These are phyloP conservation scores for Ophiostoma perfectum DNA, from an alignment of 2,329 filamentous ascomycete species.

Conservation along the genomic window DNA sequence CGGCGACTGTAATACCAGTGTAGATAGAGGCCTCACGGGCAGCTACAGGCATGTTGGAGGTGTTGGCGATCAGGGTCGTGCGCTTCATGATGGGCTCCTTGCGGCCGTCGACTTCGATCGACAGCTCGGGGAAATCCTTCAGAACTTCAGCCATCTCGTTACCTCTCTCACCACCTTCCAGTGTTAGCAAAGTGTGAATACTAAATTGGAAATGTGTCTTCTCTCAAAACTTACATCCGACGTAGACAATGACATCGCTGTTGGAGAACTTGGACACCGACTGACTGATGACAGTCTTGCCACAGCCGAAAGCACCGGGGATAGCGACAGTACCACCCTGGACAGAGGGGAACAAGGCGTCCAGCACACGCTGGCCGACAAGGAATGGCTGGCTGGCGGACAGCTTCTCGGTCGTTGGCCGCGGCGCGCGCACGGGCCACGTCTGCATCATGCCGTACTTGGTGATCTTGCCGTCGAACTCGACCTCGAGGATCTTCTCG, in stretches of 20 bases:
- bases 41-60: slow-evolving; percentile 99
- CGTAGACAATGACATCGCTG: slow-evolving; percentile 97
- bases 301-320: slow-evolving; percentile 95
- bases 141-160: slow-evolving; percentile 99
- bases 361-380: slow-evolving; percentile 92
- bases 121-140: slow-evolving; percentile 99
- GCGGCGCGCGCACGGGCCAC: slow-evolving; percentile 95
- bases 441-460: slow-evolving; percentile 98
- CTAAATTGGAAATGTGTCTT: not conserved
- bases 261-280: slow-evolving; percentile 99
- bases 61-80: slow-evolving; percentile 96
- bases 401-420: slow-evolving; percentile 87
- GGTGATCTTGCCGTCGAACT: slow-evolving; percentile 94
- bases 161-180: slow-evolving; percentile 63
- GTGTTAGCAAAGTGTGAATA: not conserved
- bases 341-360: slow-evolving; percentile 92
- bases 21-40: slow-evolving; percentile 98
- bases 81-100: slow-evolving; percentile 99
- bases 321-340: slow-evolving; percentile 98
- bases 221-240: slow-evolving; percentile 47
- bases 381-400: slow-evolving; percentile 86
- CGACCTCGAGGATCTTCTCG: slow-evolving; percentile 88
- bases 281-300: slow-evolving; percentile 98
- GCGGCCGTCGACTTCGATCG: slow-evolving; percentile 88
- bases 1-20: slow-evolving; percentile 87